A percentile compares a stretch with the other conserved stretches of the same genome.
Conservation (phyloP, 2,329 filamentous ascomycete species). For the Aspergillus jensenii region DNA sequence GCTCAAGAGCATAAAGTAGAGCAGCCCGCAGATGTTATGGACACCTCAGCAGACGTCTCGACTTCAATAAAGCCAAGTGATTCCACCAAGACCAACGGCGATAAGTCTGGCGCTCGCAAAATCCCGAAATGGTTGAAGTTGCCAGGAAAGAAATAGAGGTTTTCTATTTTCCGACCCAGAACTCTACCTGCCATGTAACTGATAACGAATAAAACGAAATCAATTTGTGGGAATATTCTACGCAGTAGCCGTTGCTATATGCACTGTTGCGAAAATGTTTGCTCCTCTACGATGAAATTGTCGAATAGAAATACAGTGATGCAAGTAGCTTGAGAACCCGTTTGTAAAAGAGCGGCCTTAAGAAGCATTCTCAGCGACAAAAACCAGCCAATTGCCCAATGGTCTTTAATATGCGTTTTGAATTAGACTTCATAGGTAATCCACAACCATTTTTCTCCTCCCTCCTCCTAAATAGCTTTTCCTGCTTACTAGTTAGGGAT, state of each 20-base stretch:
- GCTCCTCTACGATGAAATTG: not conserved
- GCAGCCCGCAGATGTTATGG: conserved; percentile 48
- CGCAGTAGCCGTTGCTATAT: too few relatives aligned
- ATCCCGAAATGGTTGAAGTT: conserved; percentile 73
- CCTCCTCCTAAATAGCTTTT: not conserved
- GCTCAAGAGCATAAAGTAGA: conserved; percentile 64
- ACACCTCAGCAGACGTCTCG: conserved; percentile 46
- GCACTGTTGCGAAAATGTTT: not conserved
- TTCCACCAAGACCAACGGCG: conserved; percentile 19
- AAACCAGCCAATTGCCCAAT: not conserved
- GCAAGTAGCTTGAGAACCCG: not conserved
- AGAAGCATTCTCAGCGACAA: not conserved
- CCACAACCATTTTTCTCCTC: not conserved
- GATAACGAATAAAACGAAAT: not conserved
- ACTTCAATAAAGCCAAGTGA: conserved; percentile 40
- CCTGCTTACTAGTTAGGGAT: not conserved
- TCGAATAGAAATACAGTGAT: not conserved
- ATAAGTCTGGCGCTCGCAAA: conserved; percentile 36
- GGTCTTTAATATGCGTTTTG: conserved; percentile 12
- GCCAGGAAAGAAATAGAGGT: conserved; percentile 64
- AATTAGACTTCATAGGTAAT: conserved; percentile 14
- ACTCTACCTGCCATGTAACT: not conserved
- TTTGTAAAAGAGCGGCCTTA: not conserved
- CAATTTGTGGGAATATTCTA: not conserved
- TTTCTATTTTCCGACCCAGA: not conserved